These are phyloP conservation scores for Colletotrichum aenigma DNA, from an alignment of 2,329 filamentous ascomycete species.

Conservation along the genomic window DNA sequence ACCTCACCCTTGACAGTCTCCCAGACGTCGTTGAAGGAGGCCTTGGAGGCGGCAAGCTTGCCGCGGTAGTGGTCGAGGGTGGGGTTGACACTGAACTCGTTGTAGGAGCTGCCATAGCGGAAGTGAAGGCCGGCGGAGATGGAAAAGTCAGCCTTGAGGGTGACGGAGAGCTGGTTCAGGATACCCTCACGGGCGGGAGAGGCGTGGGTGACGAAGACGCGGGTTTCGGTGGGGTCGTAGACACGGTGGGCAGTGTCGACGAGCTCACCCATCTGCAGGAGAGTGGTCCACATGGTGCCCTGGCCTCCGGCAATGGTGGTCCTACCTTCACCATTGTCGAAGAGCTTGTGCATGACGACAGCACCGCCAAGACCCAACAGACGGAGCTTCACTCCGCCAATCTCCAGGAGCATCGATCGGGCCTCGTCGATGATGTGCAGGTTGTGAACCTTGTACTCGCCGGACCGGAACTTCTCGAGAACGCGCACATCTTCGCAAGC, in stretches of 20 bases:
- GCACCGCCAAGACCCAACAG: constrained; percentile 92
- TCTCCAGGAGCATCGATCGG: constrained; percentile 90
- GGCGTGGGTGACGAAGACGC: constrained; percentile 94
- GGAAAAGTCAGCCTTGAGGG: constrained; percentile 97
- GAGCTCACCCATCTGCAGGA: constrained; percentile 96
- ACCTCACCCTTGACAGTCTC: constrained; percentile 97
- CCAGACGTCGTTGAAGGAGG: constrained; percentile 99
- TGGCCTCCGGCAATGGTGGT: constrained; percentile 98
- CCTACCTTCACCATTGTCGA: constrained; percentile 96
- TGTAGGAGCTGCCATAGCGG: constrained; percentile 98
- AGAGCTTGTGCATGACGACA: constrained; percentile 99
- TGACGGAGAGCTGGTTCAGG: constrained; percentile 95
- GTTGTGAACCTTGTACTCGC: constrained; percentile 97
- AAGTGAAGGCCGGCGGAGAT: constrained; percentile 97
- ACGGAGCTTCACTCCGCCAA: constrained; percentile 94
- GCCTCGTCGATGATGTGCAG: constrained; percentile 99
- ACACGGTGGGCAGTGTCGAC: constrained; percentile 98
- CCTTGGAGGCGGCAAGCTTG: constrained; percentile 96
- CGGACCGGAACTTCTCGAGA: constrained; percentile 94
- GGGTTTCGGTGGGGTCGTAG: constrained; percentile 97
- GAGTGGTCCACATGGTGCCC: constrained; percentile 99
- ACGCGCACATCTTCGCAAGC: constrained; percentile 98
- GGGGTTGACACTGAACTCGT: constrained; percentile 98
- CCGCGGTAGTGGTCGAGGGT: constrained; percentile 98
- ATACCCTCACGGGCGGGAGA: constrained; percentile 96